Evolutionary conservation across 2,329 filamentous ascomycete species (phyloP), one percentile per base, ranked within the genome.

Genomic region (Sarocladiaceae sp.): DNA sequence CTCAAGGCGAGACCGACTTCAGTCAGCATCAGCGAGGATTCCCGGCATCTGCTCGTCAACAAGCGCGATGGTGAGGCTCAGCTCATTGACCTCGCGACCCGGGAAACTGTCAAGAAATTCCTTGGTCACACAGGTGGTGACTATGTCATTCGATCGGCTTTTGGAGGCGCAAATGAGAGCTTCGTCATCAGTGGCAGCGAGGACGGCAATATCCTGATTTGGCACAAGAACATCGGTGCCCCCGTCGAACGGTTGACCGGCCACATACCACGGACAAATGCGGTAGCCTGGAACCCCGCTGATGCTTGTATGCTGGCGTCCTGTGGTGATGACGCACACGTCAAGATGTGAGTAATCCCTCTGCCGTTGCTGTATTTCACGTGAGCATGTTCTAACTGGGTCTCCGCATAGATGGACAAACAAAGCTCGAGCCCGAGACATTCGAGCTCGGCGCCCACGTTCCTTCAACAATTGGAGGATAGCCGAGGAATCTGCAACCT

Each of bases 131-230:
- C 74, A 33, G 87, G 89, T 50, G 83, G 80, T 44, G 69, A 83
- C 2, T 95, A 72, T 58, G 76, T 96, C 45, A 94, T 98, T 47
- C 77, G 91, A 42, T 86, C 83, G 55, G 70, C 74, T 0, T 93
- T 96, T 64, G 93, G 93, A 15, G 93, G 93, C 24, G 90, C 91
- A 1, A 83, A 87, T 47, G 89, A 96, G 66, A 90, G 84, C 59
- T 96, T 96, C 61, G 84, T 97, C 9, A 73, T 94, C 21, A 91
- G 87, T 56, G 93, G 93, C 10, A 95, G 89, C 56, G 89, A 96
- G 75, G 78, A 81, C 50, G 80, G 80, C 2, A 74, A 76, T 45
- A 76, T 97, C 33, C 84, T 88, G 59, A 87, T 98, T 49, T 97
- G 90, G 88, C 87, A 95, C 61, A 93, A 88, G 62, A 83, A 82